Base-by-base conservation (phyloP, 2,329 filamentous ascomycete species). In the Grosmannia clavigera region DNA sequence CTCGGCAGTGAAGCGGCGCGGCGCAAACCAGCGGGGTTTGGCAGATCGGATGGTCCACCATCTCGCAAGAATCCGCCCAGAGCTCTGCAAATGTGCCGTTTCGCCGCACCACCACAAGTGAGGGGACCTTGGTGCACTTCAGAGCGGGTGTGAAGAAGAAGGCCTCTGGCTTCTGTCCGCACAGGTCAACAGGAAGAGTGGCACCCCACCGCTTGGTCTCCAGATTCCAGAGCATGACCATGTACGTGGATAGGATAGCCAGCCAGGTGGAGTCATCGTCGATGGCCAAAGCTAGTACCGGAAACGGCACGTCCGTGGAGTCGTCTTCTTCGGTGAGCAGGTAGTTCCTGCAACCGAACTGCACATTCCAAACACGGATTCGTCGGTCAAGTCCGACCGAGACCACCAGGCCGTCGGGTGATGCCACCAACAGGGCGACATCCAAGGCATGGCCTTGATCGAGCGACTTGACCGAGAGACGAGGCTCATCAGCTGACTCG, bases 351-450 rank as follows among this genome's bases (percentile, higher is more conserved):
- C 73, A 73, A 6, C 72, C 72, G 50, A 59, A 60, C n/a, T 76
- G 78, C 22, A 84, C 69, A 66, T 85, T 76, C 85, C 86, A 89
- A 1, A 89, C 74, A 19, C 82, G 79, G 16, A 90, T 83, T 12
- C 78, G 75, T 55, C 87, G 79, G 67, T 92, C 89, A 1, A 92
- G 74, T 0, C 85, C 86, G 46, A 88, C 79, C 1, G 87, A 88
- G 5, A 86, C 81, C 27, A 92, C 72, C 58, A 86, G 78, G 0
- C 87, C 87, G 58, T 81, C 80, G 1, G 79, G 74, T 7, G 82
- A 87, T 19, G 84, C 78, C 5, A 78, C 72, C 62, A 92, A 72
- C 68, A 85, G 79, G 14, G 82, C 81, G 48, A 92, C 77, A 67
- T 92, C 88, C 14, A 92, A 76, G 7, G 75, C 72, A 67, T 92